Evolutionary conservation across 140 eudicot species (phyloP).

Genomic region (Stevia rebaudiana): DNA sequence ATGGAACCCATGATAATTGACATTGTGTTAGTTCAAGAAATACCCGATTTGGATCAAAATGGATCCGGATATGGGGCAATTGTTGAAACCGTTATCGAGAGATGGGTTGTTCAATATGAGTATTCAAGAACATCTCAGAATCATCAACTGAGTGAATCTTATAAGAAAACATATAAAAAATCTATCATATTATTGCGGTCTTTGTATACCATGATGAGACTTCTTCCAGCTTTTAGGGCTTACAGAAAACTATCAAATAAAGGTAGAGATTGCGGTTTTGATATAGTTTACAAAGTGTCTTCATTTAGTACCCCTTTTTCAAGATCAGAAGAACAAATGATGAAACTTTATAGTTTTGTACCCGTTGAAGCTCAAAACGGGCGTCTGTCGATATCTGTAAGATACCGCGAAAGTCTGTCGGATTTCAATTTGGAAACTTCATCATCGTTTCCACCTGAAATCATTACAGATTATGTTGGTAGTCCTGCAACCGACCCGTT

Average conservation of each 20-base stretch:
- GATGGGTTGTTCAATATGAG: slow-evolving; percentile 89
- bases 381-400: slow-evolving; percentile 66
- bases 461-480: slow-evolving; percentile 87
- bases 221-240: slow-evolving; percentile 82
- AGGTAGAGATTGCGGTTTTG: slow-evolving; percentile 49
- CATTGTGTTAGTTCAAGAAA: slow-evolving; percentile 64
- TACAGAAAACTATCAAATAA: slow-evolving; percentile 51
- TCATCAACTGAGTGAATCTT: slow-evolving; percentile 19
- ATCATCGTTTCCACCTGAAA: slow-evolving; percentile 69
- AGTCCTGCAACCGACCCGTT: slow-evolving; percentile 91
- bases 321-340: slow-evolving; percentile 56
- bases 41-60: slow-evolving; percentile 16
- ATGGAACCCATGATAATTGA: slow-evolving; percentile 95
- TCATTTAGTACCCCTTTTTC: slow-evolving; percentile 74
- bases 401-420: slow-evolving; percentile 57
- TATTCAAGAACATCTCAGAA: slow-evolving; percentile 29
- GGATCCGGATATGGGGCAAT: slow-evolving; percentile 30
- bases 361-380: slow-evolving; percentile 90
- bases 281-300: slow-evolving; percentile 70
- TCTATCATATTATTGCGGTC: slow-evolving; percentile 79
- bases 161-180: slow-evolving; percentile 76
- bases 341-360: slow-evolving; percentile 63
- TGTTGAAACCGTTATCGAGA: slow-evolving; percentile 74
- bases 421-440: slow-evolving; percentile 65
- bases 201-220: slow-evolving; percentile 68